Base-by-base conservation (phyloP, 2,329 filamentous ascomycete species). In the Aspergillus arachidicola region DNA sequence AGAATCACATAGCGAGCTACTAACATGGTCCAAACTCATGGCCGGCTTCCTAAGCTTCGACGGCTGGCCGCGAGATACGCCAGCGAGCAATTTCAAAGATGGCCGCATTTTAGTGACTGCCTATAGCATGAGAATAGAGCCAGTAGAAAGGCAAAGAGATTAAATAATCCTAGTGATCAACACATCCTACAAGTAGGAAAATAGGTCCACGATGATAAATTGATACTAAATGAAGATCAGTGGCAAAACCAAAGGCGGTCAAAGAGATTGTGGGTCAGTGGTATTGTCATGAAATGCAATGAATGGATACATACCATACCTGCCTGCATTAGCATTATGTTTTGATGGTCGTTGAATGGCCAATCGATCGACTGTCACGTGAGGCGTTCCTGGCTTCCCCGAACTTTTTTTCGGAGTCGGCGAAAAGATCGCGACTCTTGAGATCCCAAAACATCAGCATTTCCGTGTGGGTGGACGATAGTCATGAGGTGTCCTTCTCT, bases 401-500 rank as follows among this genome's bases (percentile, higher is more conserved):
- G 71, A 76, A 75, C 73, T 75, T 77, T 77, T 76, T 75, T 76
- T 70, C 61, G 63, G 68, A 58, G 60, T 68, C 64, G 61, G 68
- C 71, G 68, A 72, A 67, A 69, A 63, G 66, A 71, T 67, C 58
- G 55, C 41, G 64, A 62, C 65, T 67, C 66, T 67, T 66, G 61
- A 63, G 66, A 65, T 61, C 63, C 67, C 63, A n/a, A 66, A 71
- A 58, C 66, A 66, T 62, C 64, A 67, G 50, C 50, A 72, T 71
- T 69, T 60, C 64, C 60, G 58, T 67, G 64, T 66, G 69, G 68
- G 68, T 66, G 68, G 71, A 68, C 61, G 62, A 68, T 66, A 21
- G 68, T 67, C 60, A 81, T 81, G 79, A 77, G 78, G 74, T 75
- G 72, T 66, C 76, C 76, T 76, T 72, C 75, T 69, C 68, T 79